Conservation (phyloP, 768 basidiomycete genomes). For the Xerocomellus chrysenteron region DNA sequence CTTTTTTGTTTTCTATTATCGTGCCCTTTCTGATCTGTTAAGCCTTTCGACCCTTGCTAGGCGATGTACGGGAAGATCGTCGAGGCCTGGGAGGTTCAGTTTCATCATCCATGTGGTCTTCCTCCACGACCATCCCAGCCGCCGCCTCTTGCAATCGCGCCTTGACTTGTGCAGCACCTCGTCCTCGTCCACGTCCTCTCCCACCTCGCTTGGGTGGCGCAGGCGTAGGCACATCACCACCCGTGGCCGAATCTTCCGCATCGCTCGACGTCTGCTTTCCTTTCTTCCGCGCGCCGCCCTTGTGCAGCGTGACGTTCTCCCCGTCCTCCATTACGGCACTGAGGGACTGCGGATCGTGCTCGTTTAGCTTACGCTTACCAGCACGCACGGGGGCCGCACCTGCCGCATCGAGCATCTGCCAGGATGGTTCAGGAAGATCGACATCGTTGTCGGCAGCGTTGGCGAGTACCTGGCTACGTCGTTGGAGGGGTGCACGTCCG, state of each 20-base stretch:
- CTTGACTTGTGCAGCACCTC: constrained; percentile 13
- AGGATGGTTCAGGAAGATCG: constrained; percentile 50
- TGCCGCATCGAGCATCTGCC: constrained; percentile 49
- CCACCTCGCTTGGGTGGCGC: constrained; percentile 18
- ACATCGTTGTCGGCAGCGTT: constrained; percentile 43
- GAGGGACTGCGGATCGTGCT: constrained; percentile 25
- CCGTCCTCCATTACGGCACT: constrained; percentile 26
- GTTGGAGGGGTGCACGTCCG: constrained; percentile 37
- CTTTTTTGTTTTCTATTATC: neutral
- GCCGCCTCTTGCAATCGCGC: constrained; percentile 27
- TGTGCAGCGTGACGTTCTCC: constrained; percentile 7
- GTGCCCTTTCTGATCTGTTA: neutral
- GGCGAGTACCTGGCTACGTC: constrained; percentile 48
- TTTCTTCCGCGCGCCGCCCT: constrained; percentile 24
- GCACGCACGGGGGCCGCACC: constrained; percentile 26
- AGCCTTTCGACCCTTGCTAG: constrained; percentile 30
- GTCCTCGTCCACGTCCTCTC: constrained; percentile 24
- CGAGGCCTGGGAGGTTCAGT: constrained; percentile 28
- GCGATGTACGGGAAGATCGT: constrained; percentile 35
- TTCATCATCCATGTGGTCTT: constrained; percentile 28
- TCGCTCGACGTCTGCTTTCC: constrained; percentile 20
- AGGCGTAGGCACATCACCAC: constrained; percentile 6
- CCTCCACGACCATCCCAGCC: constrained; percentile 28
- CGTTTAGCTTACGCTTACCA: constrained; percentile 40
- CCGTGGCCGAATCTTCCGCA: constrained; percentile 12